Evolutionary conservation across 164 flowering plant genomes (phyloP), one percentile per base, ranked within the genome.

Genomic region (Nelumbo lutea): DNA sequence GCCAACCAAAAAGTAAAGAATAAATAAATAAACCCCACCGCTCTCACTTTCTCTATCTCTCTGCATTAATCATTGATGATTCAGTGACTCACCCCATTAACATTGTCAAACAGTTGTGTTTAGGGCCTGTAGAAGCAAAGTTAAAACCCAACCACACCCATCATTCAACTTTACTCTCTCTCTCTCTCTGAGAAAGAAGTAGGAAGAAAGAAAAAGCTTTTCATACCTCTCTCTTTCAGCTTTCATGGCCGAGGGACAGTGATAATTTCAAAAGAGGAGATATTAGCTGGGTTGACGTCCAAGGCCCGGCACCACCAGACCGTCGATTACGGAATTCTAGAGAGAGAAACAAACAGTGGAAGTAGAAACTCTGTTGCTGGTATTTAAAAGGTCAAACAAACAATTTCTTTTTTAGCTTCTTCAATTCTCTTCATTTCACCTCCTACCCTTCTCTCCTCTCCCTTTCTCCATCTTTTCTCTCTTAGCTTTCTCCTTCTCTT

Each of bases 251-350:
- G 46, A 61, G 51, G 38, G 42, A 44, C 38, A 51, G 42, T 62
- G 42, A 67, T n/a, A 59, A 68, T 45, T 42, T 15, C 50, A 7
- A 45, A 42, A 52, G 69, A 64, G 66, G 72, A 68, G 61, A 70
- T 71, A 74, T 15, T 42, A 69, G 73, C 69, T 70, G 60, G 78
- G 77, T 79, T 81, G 82, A 81, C 86, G 84, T 81, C 74, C 62
- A 78, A 76, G 83, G 78, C 78, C 77, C 79, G 85, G 76, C 80
- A 76, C 57, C 65, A n/a, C 59, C 59, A 53, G 79, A 69, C 73
- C 81, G 72, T 74, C 76, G 71, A 65, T 79, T 70, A 68, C 83
- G 83, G 80, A 56, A 15, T n/a, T 27, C 27, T 0, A 41, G 55
- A 68, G 48, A 52, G 38, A 3, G 2, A 47, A 56, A 51, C 63